Evolutionary conservation across 73 alveolate genomes (phyloP).

Genomic region (Paramecium pentaurelia): DNA sequence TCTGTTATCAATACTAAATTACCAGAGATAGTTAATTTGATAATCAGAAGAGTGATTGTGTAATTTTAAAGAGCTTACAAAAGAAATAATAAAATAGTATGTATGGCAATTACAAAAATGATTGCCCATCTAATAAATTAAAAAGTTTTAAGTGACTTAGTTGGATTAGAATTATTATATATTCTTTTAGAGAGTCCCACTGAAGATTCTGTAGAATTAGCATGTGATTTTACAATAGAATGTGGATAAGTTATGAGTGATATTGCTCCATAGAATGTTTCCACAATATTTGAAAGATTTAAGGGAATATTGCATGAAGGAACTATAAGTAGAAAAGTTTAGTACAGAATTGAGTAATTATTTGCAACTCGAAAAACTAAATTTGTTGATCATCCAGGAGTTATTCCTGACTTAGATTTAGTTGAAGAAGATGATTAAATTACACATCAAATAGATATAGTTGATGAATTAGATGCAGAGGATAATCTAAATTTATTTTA

Average conservation of each 20-base stretch:
- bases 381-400: slow-evolving; percentile 92
- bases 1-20: slow-evolving; percentile 97
- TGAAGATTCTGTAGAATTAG: slow-evolving; percentile 93
- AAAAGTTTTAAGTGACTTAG: slow-evolving; percentile 91
- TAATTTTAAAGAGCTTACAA: slow-evolving; percentile 96
- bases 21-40: slow-evolving; percentile 94
- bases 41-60: slow-evolving; percentile 89
- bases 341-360: slow-evolving; percentile 96
- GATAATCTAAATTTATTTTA: slow-evolving; percentile 93
- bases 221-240: slow-evolving; percentile 91
- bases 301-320: slow-evolving; percentile 84
- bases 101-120: slow-evolving; percentile 92
- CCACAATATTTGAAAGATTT: slow-evolving; percentile 96
- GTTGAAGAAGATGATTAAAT: slow-evolving; percentile 98
- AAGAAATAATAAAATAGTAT: slow-evolving; percentile 92
- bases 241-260: slow-evolving; percentile 98
- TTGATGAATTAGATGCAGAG: slow-evolving; percentile 95
- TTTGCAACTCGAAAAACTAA: slow-evolving; percentile 92
- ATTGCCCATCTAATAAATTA: slow-evolving; percentile 99
- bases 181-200: slow-evolving; percentile 92
- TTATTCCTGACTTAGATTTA: slow-evolving; percentile 96
- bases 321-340: slow-evolving; percentile 83
- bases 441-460: slow-evolving; percentile 88
- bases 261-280: slow-evolving; percentile 86
- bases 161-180: slow-evolving; percentile 92